Percentiles rank a stretch among this genome's conserved stretches.
Evolutionary conservation across 148 eudicot genomes (phyloP).

Genomic region (Rhododendron ferrugineum): DNA sequence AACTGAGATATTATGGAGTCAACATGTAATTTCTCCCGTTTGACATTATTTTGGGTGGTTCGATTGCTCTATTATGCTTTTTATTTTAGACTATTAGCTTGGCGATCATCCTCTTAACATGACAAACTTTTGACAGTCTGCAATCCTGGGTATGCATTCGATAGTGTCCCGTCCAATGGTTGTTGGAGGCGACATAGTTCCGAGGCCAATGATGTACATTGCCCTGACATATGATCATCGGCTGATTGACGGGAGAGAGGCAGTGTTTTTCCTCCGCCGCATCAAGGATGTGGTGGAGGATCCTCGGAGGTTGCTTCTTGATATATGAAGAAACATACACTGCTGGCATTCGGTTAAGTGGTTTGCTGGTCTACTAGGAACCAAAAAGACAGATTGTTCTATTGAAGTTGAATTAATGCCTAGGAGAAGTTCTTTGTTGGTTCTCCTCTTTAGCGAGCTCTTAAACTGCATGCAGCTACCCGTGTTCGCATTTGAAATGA

Average conservation of each 20-base stretch:
- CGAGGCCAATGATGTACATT: slow-evolving; percentile 96
- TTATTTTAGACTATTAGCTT: background rate
- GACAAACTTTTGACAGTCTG: slow-evolving; percentile 33
- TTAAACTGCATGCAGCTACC: slow-evolving; percentile 13
- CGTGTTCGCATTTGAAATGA: background rate
- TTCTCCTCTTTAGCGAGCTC: slow-evolving; percentile 4
- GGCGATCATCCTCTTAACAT: background rate
- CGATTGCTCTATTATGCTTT: background rate
- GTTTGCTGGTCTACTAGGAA: background rate
- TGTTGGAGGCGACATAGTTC: slow-evolving; percentile 52
- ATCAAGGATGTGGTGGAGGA: slow-evolving; percentile 94
- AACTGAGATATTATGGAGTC: background rate
- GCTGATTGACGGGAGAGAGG: slow-evolving; percentile 97
- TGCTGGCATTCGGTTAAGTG: background rate
- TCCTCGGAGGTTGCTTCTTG: slow-evolving; percentile 89
- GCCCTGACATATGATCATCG: slow-evolving; percentile 95
- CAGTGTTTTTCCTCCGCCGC: slow-evolving; percentile 84
- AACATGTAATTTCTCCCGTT: background rate
- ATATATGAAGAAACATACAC: slow-evolving; percentile 36
- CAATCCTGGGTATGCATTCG: slow-evolving; percentile 58
- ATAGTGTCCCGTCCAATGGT: slow-evolving; percentile 56
- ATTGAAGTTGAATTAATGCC: background rate
- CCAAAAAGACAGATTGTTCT: background rate
- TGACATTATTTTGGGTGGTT: background rate
- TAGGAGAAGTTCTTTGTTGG: background rate